phyloP scores from a whole-genome alignment of 257 asterid genomes.

The Solanum etuberosum region DNA sequence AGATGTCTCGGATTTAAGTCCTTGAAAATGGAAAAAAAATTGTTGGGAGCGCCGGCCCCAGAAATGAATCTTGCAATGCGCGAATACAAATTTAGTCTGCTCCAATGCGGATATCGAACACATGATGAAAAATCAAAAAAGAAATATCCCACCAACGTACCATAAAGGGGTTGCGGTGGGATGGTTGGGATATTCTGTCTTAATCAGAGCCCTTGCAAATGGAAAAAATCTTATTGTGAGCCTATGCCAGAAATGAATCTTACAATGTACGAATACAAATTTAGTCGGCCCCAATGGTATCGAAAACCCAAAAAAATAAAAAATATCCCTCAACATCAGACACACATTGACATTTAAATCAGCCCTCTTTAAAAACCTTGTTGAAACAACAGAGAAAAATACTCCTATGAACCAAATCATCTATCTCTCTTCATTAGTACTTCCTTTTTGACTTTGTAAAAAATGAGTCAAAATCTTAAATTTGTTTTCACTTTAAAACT shows the following conservation, averaged over 20 bases:
- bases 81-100: too few relatives aligned
- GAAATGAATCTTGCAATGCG: too few relatives aligned
- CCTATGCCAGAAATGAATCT: neutral
- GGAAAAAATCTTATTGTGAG: neutral
- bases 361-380: neutral
- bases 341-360: neutral
- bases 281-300: accelerated
- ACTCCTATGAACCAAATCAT: neutral
- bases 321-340: neutral
- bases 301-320: neutral
- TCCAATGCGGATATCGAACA: too few relatives aligned
- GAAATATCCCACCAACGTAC: too few relatives aligned
- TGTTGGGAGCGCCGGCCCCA: too few relatives aligned
- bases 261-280: neutral
- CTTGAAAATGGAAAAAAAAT: too few relatives aligned
- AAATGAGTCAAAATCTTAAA: neutral
- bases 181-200: neutral
- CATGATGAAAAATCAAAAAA: too few relatives aligned
- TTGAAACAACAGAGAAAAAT: neutral
- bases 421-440: neutral
- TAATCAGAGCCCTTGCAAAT: neutral
- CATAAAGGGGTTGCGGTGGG: too few relatives aligned
- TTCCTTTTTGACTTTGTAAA: neutral
- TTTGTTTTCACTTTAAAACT: neutral
- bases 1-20: too few relatives aligned